These are phyloP conservation scores for Leucosporidium yakuticum DNA, from an alignment of 768 basidiomycete genomes.

Conservation along the genomic window DNA sequence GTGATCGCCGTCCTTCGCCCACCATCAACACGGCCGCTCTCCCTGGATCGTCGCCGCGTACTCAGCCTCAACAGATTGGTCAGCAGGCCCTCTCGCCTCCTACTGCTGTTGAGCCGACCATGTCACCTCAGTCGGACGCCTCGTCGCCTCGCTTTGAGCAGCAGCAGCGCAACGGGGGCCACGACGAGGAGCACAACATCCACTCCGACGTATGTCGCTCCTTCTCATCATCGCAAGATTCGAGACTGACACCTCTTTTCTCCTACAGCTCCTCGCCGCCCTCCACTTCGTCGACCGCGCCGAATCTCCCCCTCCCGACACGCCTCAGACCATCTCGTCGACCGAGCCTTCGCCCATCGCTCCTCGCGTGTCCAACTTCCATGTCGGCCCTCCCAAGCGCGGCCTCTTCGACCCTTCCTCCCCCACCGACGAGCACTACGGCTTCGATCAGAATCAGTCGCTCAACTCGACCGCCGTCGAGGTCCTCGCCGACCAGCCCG, in stretches of 20 bases:
- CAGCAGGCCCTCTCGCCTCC: neutral
- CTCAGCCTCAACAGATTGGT: neutral
- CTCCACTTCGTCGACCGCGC: slow-evolving; percentile 27
- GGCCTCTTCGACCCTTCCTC: slow-evolving; percentile 5
- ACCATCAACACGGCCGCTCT: neutral
- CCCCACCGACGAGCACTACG: slow-evolving; percentile 9
- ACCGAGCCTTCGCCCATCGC: slow-evolving; percentile 12
- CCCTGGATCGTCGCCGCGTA: neutral
- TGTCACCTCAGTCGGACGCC: neutral
- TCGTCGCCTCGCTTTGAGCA: too few species aligned
- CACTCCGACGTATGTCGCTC: slow-evolving; percentile 22
- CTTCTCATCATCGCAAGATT: neutral
- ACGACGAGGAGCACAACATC: slow-evolving; percentile 18
- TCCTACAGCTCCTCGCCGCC: slow-evolving; percentile 28
- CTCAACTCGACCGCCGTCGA: too few species aligned
- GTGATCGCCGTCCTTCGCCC: neutral
- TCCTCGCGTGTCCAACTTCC: slow-evolving; percentile 3
- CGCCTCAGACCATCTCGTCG: slow-evolving; percentile 15
- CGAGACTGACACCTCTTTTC: neutral
- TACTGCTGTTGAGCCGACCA: neutral
- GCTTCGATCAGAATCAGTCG: too few species aligned
- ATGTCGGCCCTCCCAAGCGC: slow-evolving; percentile 22
- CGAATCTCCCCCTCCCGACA: slow-evolving; percentile 5
- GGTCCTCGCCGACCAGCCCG: too few species aligned
- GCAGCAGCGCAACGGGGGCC: too few species aligned